Evolutionary conservation across 2,329 filamentous ascomycete species (phyloP).

Genomic region (Xylariales sp.): DNA sequence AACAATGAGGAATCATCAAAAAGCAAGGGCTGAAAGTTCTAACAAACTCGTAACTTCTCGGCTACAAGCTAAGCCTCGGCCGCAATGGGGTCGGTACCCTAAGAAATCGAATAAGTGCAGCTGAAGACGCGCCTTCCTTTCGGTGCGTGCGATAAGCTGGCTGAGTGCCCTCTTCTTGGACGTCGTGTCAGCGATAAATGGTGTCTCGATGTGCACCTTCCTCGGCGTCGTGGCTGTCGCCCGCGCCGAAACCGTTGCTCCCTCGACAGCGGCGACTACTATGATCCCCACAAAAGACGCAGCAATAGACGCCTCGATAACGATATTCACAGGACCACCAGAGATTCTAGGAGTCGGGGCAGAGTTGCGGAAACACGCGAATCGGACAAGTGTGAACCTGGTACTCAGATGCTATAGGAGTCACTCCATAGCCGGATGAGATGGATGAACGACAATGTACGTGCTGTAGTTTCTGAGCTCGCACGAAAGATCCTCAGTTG

Average conservation of each 20-base stretch:
- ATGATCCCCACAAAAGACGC: no score
- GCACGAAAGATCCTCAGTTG: neutral
- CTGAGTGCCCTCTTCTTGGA: neutral
- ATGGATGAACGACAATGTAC: neutral
- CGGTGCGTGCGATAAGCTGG: neutral
- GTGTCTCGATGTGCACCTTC: no score
- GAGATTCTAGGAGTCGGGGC: neutral
- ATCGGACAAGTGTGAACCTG: no score
- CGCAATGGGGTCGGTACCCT: neutral
- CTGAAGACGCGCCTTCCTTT: neutral
- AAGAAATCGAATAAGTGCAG: neutral
- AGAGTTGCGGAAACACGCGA: neutral
- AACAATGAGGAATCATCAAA: neutral
- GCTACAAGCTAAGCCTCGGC: neutral
- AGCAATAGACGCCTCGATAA: no score
- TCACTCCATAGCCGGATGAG: neutral
- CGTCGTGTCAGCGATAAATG: neutral
- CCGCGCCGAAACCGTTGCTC: no score
- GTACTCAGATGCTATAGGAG: neutral
- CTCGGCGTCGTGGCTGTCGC: no score
- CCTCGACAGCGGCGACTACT: no score
- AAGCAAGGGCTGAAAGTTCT: neutral
- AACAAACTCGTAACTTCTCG: neutral
- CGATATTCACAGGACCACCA: neutral
- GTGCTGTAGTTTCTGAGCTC: neutral